Conservation (phyloP, 129 eudicot species). For the Calendula officinalis region DNA sequence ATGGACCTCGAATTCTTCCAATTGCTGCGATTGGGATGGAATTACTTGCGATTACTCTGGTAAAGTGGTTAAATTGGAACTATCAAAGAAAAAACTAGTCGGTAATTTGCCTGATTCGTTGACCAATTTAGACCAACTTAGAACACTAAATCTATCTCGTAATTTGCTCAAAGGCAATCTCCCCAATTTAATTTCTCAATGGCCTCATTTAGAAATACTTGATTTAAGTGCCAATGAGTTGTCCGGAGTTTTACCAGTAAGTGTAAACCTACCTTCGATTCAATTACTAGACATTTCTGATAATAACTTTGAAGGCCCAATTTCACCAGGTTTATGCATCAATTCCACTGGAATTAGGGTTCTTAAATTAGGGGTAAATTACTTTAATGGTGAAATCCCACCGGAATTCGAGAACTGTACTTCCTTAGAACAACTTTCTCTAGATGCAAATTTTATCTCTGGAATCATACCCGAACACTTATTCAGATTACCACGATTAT, state of each 20-base stretch:
- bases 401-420: slow-evolving; percentile 16
- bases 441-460: slow-evolving; percentile 45
- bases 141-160: not conserved
- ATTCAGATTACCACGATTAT: slow-evolving; percentile 39
- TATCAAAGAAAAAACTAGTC: not conserved
- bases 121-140: not conserved
- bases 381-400: slow-evolving; percentile 46
- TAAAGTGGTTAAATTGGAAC: not conserved
- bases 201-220: not conserved
- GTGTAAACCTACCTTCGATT: not conserved
- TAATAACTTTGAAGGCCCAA: slow-evolving; percentile 35
- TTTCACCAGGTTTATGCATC: slow-evolving; percentile 51
- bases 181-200: not conserved
- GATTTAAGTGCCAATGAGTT: not conserved
- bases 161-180: not conserved
- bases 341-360: slow-evolving; percentile 44
- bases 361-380: slow-evolving; percentile 40
- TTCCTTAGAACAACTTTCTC: not conserved
- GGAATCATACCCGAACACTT: slow-evolving; percentile 55
- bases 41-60: not conserved
- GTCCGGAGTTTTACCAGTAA: not conserved
- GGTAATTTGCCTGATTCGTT: not conserved
- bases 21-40: not conserved
- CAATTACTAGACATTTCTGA: not conserved
- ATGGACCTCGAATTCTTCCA: not conserved